Conservation (phyloP, 768 basidiomycete genomes). For the Neoboletus subvelutipes region DNA sequence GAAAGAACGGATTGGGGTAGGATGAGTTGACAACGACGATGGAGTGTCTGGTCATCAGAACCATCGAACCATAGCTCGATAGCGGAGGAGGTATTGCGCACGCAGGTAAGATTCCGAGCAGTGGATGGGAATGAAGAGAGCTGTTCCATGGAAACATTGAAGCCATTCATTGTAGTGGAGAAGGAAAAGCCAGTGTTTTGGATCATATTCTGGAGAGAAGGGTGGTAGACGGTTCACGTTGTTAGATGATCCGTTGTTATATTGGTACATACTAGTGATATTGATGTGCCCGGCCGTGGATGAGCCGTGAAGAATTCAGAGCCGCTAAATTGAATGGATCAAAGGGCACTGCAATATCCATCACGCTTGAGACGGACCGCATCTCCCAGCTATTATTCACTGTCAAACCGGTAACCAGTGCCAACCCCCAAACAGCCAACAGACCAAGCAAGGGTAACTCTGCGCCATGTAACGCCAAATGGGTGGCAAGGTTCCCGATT, state of each 20-base stretch:
- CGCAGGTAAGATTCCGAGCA: conserved; percentile 11
- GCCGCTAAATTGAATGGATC: conserved; percentile 3
- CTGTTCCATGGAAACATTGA: conserved; percentile 15
- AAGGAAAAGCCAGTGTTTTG: neutral
- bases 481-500: conserved; percentile 9
- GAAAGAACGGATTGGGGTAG: neutral
- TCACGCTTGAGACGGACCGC: accelerated
- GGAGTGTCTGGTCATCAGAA: conserved; percentile 9
- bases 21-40: neutral
- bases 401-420: conserved; percentile 12
- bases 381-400: conserved; percentile 9
- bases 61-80: conserved; percentile 4
- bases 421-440: conserved; percentile 13
- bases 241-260: neutral
- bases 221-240: conserved; percentile 12
- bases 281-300: conserved; percentile 13
- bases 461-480: conserved; percentile 2
- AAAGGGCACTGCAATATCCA: neutral
- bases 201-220: neutral
- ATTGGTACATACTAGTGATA: neutral
- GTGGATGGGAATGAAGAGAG: conserved; percentile 12
- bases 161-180: conserved; percentile 12
- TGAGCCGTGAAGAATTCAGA: neutral
- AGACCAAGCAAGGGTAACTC: conserved; percentile 14
- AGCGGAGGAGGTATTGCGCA: accelerated